Evolutionary conservation across 257 asterid genomes (phyloP), one percentile per base, ranked within the genome.

Genomic region (Solanum corneliomulleri): DNA sequence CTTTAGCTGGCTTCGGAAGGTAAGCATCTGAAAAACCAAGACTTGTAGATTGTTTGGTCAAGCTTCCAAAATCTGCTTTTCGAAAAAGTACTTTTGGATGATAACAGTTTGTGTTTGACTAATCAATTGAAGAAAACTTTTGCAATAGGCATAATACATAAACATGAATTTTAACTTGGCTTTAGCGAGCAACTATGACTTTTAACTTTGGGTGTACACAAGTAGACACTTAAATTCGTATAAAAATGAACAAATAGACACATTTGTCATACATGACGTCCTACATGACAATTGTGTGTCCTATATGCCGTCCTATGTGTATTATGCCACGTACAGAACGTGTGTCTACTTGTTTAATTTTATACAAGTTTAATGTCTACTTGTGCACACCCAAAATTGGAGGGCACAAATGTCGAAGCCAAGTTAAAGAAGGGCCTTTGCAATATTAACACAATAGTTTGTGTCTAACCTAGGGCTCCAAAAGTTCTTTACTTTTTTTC

Each of bases 1-100:
- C 95, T 71, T 87, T 93, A 25, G 96, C 95, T 71, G 98, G 98
- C 37, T 90, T 95, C 41, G 93, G 96, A 93, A 94, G 98, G 98
- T 92, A 87, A 16, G 85, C 3, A 31, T 47, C 18, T 11, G 6
- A 29, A 4, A 12, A 47, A 80, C 20, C 0, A 13, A 47, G 7
- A 47, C n/a, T 9, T 31, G 23, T 60, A 10, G 4, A 31, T 20
- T 69, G 33, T 62, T 11, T 83, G 49, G 10, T 10, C 86, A 49
- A 52, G 4, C 10, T 71, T 71, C 16, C 35, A 10, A 1, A n/a
- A 39, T 31, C 13, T 37, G 78, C 35, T 2, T 84, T 84, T n/a
- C 6, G 5, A 37, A 21, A 64, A 84, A 37, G 3, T 9, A 35
- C 9, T 4, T 33, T 71, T 35, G 45, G 27, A 71, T 1, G 5